Evolutionary conservation across 768 basidiomycete genomes (phyloP).

Genomic region (Kwoniella sp.): DNA sequence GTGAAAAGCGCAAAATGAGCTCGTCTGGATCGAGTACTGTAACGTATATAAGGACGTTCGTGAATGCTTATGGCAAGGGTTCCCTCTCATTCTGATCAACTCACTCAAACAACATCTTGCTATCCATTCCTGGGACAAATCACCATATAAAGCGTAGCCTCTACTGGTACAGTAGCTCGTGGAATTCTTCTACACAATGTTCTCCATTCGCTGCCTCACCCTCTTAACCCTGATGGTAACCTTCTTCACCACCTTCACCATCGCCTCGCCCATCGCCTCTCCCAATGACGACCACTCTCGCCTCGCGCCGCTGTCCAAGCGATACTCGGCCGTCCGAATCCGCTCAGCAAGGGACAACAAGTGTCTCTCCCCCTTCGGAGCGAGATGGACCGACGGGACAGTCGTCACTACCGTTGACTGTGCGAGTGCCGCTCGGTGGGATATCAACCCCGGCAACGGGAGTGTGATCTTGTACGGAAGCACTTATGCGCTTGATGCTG

Average conservation of each 20-base stretch:
- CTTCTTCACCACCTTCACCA: background rate
- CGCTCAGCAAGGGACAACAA: constrained; percentile 9
- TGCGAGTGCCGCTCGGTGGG: constrained; percentile 19
- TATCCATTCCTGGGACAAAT: too few species aligned
- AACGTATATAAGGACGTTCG: too few species aligned
- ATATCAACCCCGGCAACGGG: constrained; percentile 25
- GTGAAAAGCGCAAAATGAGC: too few species aligned
- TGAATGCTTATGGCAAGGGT: too few species aligned
- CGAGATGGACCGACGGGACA: constrained; percentile 10
- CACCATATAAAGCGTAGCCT: too few species aligned
- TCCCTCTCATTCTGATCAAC: too few species aligned
- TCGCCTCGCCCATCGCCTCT: background rate
- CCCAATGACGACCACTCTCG: background rate
- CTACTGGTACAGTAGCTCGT: too few species aligned
- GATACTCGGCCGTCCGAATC: constrained; percentile 20
- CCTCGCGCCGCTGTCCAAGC: background rate
- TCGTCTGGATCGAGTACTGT: too few species aligned
- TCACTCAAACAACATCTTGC: too few species aligned
- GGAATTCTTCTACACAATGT: background rate
- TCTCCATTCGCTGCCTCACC: background rate
- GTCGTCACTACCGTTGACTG: constrained; percentile 15
- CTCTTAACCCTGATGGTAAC: background rate
- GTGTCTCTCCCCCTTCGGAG: constrained; percentile 4
- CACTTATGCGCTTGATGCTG: constrained; percentile 23
- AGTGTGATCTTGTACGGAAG: constrained; percentile 18